Conservation (phyloP, 2,329 filamentous ascomycete genomes). For the Colletotrichum sp. region DNA sequence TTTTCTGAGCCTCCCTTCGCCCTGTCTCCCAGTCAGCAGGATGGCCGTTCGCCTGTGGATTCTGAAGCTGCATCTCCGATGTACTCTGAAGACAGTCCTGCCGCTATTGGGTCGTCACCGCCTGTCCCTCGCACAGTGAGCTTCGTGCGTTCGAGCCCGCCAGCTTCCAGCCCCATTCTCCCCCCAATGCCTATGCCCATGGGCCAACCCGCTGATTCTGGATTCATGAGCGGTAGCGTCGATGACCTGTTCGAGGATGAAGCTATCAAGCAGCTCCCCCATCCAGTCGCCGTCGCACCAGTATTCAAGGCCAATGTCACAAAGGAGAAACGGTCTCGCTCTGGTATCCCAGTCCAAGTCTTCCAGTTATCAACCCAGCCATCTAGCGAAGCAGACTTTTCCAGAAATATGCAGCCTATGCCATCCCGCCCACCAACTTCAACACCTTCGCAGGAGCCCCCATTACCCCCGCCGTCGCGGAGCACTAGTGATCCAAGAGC, state of each 20-base stretch:
- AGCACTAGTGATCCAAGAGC: background rate
- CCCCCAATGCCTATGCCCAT: conserved; percentile 67
- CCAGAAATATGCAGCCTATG: background rate
- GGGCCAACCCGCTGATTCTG: conserved; percentile 73
- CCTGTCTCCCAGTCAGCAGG: conserved; percentile 52
- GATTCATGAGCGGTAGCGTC: conserved; percentile 82
- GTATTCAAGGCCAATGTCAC: conserved; percentile 33
- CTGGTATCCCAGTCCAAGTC: conserved; percentile 47
- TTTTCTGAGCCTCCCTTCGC: conserved; percentile 51
- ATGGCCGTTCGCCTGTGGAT: conserved; percentile 57
- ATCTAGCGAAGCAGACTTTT: conserved; percentile 11
- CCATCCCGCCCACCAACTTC: background rate
- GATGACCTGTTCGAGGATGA: conserved; percentile 74
- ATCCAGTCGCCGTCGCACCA: conserved; percentile 34
- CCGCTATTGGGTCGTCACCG: conserved; percentile 88
- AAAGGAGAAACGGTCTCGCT: conserved; percentile 32
- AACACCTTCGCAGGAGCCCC: background rate
- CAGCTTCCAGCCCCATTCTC: conserved; percentile 81
- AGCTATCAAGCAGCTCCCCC: conserved; percentile 44
- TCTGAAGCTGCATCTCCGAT: conserved; percentile 57
- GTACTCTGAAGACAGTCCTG: conserved; percentile 71
- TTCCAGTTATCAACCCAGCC: conserved; percentile 35
- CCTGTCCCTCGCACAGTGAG: conserved; percentile 72
- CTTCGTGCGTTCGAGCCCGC: conserved; percentile 64
- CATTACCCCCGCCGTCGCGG: background rate